phyloP scores from a whole-genome alignment of 805 yeast genomes.

The Barnettozyma wickerhamii region DNA sequence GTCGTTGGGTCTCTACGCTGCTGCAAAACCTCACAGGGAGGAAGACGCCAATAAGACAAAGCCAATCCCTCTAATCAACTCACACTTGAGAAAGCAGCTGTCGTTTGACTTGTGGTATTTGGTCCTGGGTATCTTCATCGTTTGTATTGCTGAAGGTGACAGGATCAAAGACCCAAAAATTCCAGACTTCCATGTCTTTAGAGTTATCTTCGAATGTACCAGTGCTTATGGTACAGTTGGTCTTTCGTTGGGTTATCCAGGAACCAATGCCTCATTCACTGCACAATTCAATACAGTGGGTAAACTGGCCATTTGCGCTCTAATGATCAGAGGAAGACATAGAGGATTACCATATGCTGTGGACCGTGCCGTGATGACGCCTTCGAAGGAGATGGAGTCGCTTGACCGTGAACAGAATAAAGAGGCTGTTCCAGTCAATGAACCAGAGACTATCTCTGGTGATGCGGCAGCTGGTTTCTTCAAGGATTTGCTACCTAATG shows the following conservation, averaged over 20 bases:
- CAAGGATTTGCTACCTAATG: constrained; percentile 26
- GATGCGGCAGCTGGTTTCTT: constrained; percentile 27
- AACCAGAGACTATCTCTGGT: constrained; percentile 22
- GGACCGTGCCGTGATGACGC: constrained; percentile 90
- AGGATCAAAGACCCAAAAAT: constrained; percentile 42
- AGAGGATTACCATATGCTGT: constrained; percentile 93
- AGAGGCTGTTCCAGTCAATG: constrained; percentile 17
- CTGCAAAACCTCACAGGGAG: constrained; percentile 8
- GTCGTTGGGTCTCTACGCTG: constrained; percentile 81
- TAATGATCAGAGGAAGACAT: constrained; percentile 93
- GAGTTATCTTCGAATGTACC: constrained; percentile 78
- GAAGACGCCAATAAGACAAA: constrained; percentile 30
- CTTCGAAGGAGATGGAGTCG: constrained; percentile 58
- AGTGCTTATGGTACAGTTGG: constrained; percentile 98
- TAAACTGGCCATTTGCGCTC: constrained; percentile 78
- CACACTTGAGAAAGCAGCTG: constrained; percentile 86
- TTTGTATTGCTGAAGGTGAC: constrained; percentile 81
- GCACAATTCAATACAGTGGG: constrained; percentile 69
- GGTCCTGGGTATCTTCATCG: constrained; percentile 76
- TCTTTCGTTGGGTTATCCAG: constrained; percentile 78
- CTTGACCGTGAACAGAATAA: constrained; percentile 45
- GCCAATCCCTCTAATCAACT: constrained; percentile 66
- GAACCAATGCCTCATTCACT: constrained; percentile 61
- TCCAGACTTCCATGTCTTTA: constrained; percentile 61
- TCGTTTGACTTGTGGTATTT: constrained; percentile 95